Percentiles rank a stretch among this genome's conserved stretches.
phyloP scores from a whole-genome alignment of 116 monocot genomes.

The Papilionanthe hybrid region DNA sequence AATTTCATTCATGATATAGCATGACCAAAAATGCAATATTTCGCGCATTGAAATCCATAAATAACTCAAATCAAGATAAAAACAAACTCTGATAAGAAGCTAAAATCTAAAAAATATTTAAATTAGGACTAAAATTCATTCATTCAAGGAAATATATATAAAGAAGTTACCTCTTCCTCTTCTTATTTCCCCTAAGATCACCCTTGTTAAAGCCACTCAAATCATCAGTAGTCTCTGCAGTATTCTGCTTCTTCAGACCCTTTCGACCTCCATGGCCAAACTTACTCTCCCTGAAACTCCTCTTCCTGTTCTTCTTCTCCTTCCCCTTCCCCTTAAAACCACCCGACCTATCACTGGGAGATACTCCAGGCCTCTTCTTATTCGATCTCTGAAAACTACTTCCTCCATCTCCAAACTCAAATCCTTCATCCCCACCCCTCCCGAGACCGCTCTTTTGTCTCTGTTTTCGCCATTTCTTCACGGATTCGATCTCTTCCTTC shows the following conservation, averaged over 20 bases:
- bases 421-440: conserved; percentile 32
- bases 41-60: too few relatives aligned
- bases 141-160: background rate
- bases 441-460: conserved; percentile 72
- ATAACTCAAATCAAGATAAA: too few relatives aligned
- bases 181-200: conserved; percentile 21
- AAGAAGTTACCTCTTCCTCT: conserved; percentile 24
- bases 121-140: background rate
- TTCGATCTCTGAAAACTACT: conserved; percentile 26
- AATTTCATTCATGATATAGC: too few relatives aligned
- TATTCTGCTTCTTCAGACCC: conserved; percentile 83
- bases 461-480: conserved; percentile 95
- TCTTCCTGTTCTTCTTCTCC: conserved; percentile 36
- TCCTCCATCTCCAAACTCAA: conserved; percentile 31
- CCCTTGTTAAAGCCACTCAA: conserved; percentile 41
- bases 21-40: too few relatives aligned
- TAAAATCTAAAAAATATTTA: background rate
- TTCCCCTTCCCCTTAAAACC: conserved; percentile 22
- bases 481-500: conserved; percentile 77
- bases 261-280: conserved; percentile 86
- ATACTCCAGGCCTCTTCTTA: conserved; percentile 54
- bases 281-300: conserved; percentile 49
- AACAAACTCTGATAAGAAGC: too few relatives aligned
- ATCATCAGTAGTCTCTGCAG: conserved; percentile 76
- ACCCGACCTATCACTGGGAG: conserved; percentile 70